Conservation (phyloP, 176 grass and related monocot genomes). For the Hordeum vulgare region DNA sequence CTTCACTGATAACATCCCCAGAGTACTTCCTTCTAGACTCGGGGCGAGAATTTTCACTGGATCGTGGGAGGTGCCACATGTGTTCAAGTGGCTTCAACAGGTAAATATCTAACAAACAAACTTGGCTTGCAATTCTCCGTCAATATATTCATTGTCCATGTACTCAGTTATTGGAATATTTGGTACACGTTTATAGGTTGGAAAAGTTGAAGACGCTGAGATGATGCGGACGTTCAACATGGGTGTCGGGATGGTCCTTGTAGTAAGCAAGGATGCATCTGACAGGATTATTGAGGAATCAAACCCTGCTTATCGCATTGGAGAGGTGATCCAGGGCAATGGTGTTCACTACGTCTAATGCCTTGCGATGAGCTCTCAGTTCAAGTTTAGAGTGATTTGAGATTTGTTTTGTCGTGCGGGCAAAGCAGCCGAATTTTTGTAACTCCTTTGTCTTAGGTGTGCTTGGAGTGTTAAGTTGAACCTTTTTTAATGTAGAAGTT, state of each 20-base stretch:
- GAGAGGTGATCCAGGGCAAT: slow-evolving; percentile 62
- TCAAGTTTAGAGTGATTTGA: too few relatives aligned
- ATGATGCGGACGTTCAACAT: slow-evolving; percentile 94
- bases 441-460: background rate
- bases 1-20: slow-evolving; percentile 87
- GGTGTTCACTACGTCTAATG: slow-evolving; percentile 64
- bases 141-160: background rate
- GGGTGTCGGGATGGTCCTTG: slow-evolving; percentile 91
- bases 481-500: background rate
- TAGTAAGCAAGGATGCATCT: slow-evolving; percentile 46
- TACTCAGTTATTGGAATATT: background rate
- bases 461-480: background rate
- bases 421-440: slow-evolving; percentile 16
- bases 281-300: slow-evolving; percentile 40
- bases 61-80: slow-evolving; percentile 65
- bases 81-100: slow-evolving; percentile 81
- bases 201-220: slow-evolving; percentile 63
- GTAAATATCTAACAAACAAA: slow-evolving; percentile 17
- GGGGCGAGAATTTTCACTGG: slow-evolving; percentile 52
- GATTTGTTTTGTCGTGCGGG: too few relatives aligned
- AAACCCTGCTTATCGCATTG: slow-evolving; percentile 44
- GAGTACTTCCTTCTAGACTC: slow-evolving; percentile 59
- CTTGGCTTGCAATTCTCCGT: background rate
- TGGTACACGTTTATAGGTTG: slow-evolving; percentile 38
- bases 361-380: too few relatives aligned